Evolutionary conservation across 768 basidiomycete genomes (phyloP).

Genomic region (Tylopilus rubrobrunneus): DNA sequence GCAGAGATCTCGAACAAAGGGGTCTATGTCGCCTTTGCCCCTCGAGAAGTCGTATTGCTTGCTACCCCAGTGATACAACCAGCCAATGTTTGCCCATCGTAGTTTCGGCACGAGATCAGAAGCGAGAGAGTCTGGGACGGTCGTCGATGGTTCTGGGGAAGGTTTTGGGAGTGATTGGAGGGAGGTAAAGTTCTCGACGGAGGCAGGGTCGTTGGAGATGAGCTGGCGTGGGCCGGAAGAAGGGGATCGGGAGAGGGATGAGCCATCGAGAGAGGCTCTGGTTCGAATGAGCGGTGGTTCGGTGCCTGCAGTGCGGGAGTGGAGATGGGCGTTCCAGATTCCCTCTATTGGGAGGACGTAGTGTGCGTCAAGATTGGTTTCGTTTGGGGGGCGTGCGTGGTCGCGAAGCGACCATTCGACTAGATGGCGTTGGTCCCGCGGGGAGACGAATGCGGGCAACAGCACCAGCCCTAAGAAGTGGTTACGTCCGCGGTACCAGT

Average conservation of each 20-base stretch:
- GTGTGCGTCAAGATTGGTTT: slow-evolving; percentile 87
- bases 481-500: background rate
- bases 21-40: slow-evolving; percentile 60
- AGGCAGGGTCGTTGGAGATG: slow-evolving; percentile 69
- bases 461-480: slow-evolving; percentile 71
- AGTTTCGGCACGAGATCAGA: slow-evolving; percentile 68
- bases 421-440: slow-evolving; percentile 60
- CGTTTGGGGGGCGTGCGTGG: slow-evolving; percentile 77
- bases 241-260: slow-evolving; percentile 1
- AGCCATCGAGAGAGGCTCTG: slow-evolving; percentile 22
- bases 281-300: slow-evolving; percentile 41
- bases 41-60: slow-evolving; percentile 91
- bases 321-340: slow-evolving; percentile 66
- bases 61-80: slow-evolving; percentile 95
- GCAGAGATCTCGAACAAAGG: slow-evolving; percentile 55
- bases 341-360: slow-evolving; percentile 72
- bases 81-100: slow-evolving; percentile 95
- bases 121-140: slow-evolving; percentile 45
- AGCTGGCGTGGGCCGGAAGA: slow-evolving; percentile 58
- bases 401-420: slow-evolving; percentile 69
- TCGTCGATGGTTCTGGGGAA: slow-evolving; percentile 61
- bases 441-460: slow-evolving; percentile 69
- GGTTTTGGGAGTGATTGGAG: slow-evolving; percentile 58
- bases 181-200: slow-evolving; percentile 47
- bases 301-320: slow-evolving; percentile 31